Base-by-base conservation (phyloP, 352 stramenopile species). In the Globisporangium nagaii region DNA sequence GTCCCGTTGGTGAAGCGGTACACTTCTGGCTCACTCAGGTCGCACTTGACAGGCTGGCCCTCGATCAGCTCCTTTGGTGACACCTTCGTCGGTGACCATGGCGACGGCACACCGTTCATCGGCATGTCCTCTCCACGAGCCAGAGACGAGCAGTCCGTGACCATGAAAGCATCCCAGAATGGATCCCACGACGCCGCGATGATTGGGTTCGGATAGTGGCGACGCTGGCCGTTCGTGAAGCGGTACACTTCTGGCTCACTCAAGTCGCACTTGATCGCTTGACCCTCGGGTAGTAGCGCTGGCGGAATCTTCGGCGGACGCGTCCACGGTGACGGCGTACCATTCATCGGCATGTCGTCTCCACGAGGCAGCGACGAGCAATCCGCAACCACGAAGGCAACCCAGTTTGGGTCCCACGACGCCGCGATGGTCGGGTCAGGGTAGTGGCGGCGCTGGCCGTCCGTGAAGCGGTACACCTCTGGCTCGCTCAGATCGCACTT, bases 171-270 rank as follows among this genome's bases (percentile, higher is more conserved):
- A 5, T 4, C 9, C 60, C 56, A 71, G 20, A 54, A 58, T 7
- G 51, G 37, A 20, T 71, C 64, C 64, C 64, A 71, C 27, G 64
- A 71, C 12, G 40, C 39, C 2, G 64, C 64, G 25, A 68, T 60
- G 3, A 12, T 24, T 8, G 55, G 51, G 0, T 32, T 58, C 34
- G 60, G 54, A 44, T 71, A 71, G 35, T 57, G 58, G 24, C 60
- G 51, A 28, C 22, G 30, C 34, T 63, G 17, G 15, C 47, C 53
- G 25, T 37, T 51, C 0, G 31, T 51, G 30, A 61, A 63, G 10
- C 64, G 55, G 41, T 58, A 71, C n/a, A 66, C 59, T 2, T 44
- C 41, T 2, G 42, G 2, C 9, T 58, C 50, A 5, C 20, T 45
- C 0, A 17, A 8, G 8, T 53, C 30, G 34, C 63, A 70, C 54